Evolutionary conservation across 305 asterid genomes (phyloP).

Genomic region (Solanum hybrid): DNA sequence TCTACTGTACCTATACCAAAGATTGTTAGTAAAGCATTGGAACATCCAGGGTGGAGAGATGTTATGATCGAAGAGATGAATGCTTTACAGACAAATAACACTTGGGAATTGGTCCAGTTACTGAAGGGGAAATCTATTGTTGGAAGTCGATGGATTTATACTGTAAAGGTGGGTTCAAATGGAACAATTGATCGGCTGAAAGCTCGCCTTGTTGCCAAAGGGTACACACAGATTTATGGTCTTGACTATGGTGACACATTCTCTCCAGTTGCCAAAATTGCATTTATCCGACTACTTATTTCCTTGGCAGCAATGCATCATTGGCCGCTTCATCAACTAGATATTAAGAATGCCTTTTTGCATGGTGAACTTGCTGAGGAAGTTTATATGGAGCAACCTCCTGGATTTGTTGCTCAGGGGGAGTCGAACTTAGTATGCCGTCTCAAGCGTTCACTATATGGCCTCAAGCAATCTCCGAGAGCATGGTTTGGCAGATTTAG

Average conservation of each 20-base stretch:
- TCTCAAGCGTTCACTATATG: not conserved
- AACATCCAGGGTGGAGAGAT: not conserved
- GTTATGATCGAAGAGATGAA: not conserved
- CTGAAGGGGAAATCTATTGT: not conserved
- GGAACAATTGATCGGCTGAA: not conserved
- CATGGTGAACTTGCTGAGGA: not conserved
- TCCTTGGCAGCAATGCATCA: not conserved
- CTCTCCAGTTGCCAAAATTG: not conserved
- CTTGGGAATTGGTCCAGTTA: not conserved
- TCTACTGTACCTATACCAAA: not conserved
- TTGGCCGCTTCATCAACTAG: not conserved
- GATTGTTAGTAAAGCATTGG: not conserved
- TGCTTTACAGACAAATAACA: not conserved
- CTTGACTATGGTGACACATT: not conserved
- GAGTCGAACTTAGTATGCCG: not conserved
- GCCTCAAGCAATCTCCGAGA: not conserved
- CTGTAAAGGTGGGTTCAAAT: not conserved
- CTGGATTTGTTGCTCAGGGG: not conserved
- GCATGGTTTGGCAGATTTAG: not conserved
- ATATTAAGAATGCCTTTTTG: not conserved
- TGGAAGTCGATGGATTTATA: not conserved
- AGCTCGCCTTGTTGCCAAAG: not conserved
- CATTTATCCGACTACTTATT: not conserved
- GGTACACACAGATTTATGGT: not conserved
- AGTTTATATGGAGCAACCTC: not conserved